Evolutionary conservation across 2,329 filamentous ascomycete species (phyloP), one percentile per base, ranked within the genome.

Genomic region (Helicocarpus griseus): DNA sequence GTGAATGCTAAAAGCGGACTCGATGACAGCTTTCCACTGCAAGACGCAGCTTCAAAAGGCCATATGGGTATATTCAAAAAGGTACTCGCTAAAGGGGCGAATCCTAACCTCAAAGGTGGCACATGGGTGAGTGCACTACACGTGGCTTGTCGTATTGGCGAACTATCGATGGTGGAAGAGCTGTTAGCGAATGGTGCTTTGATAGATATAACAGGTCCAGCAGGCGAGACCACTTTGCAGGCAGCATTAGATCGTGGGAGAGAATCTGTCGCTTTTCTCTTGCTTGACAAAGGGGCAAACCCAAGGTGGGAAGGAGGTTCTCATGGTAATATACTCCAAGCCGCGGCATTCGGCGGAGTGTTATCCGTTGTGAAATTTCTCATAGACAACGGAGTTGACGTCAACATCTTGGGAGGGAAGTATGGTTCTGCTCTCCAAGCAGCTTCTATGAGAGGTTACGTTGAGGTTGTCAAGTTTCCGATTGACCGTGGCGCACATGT

Each of bases 1-100:
- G 51, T 62, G 11, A 50, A 50, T 29, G 46, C 47, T 26, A 14
- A 13, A 13, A 6, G 28, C 17, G 24, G 31, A 31, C 17, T 26
- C 11, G 35, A 54, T 36, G 39, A 38, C 4, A 48, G 4, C 22
- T n/a, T n/a, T n/a, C 22, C 48, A 3, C 35, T 56, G 17, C 40
- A 50, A 24, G 54, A 43, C 1, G 54, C 54, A 13, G 33, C 38
- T 13, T 2, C 7, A 5, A 17, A 17, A 4, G 53, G 53, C 11
- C 31, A 55, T 35, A 24, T 49, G n/a, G 21, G 26, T 17, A 41
- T 56, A 21, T 52, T 51, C n/a, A 24, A 3, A 7, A 5, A 43
- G 4, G 6, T 50, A 11, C 36, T 50, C 13, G 24, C 3, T 14
- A 35, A 41, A n/a, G 49, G 39, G 2, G 49, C 49, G 14, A 29